Conservation (phyloP, 2,329 filamentous ascomycete genomes). For the Cytospora mali region DNA sequence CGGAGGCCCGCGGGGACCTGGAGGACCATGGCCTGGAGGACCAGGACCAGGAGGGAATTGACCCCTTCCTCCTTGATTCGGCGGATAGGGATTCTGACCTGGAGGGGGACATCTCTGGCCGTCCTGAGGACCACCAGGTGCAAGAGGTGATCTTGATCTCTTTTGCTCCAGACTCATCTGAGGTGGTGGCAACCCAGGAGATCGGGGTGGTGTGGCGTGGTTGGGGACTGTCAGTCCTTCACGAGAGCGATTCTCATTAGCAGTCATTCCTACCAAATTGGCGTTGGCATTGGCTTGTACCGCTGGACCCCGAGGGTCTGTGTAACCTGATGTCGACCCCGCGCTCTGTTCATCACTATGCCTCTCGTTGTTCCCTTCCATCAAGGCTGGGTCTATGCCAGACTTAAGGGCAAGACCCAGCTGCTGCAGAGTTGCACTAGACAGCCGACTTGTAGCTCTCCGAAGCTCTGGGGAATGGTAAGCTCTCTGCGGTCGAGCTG, state of each 20-base stretch:
- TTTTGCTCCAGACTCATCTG: slow-evolving; percentile 44
- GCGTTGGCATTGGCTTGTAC: slow-evolving; percentile 53
- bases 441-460: slow-evolving; percentile 81
- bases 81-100: slow-evolving; percentile 30
- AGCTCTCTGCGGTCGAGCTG: slow-evolving; percentile 69
- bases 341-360: slow-evolving; percentile 37
- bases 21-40: slow-evolving; percentile 19
- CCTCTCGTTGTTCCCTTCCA: slow-evolving; percentile 29
- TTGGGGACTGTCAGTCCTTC: slow-evolving; percentile 51
- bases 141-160: slow-evolving; percentile 50
- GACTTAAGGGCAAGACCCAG: slow-evolving; percentile 63
- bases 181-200: slow-evolving; percentile 45
- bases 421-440: slow-evolving; percentile 77
- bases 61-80: slow-evolving; percentile 32
- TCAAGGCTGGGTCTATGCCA: slow-evolving; percentile 24
- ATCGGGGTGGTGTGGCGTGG: slow-evolving; percentile 38
- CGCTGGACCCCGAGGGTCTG: slow-evolving; percentile 47
- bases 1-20: slow-evolving; percentile 32
- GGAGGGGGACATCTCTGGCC: slow-evolving; percentile 32
- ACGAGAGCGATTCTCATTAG: slow-evolving; percentile 57
- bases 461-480: slow-evolving; percentile 77
- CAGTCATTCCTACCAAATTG: slow-evolving; percentile 53
- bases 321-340: slow-evolving; percentile 37
- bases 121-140: slow-evolving; percentile 31
- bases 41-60: slow-evolving; percentile 23